Base-by-base conservation (phyloP, 2,329 filamentous ascomycete genomes). In the Calonectria fujianensis region DNA sequence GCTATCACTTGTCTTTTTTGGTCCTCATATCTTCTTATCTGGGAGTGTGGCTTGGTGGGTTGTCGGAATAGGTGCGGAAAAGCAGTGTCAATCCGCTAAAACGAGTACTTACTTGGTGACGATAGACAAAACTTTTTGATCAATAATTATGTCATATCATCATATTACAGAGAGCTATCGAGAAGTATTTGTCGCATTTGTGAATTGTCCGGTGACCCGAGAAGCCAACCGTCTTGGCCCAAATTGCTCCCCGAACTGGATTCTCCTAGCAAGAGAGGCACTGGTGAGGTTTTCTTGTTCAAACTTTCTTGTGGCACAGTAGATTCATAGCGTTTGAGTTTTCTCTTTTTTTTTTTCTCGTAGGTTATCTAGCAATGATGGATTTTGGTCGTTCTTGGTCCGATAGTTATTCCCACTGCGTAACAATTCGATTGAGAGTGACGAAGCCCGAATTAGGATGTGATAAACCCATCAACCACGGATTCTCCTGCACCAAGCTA, bases 31-130 rank as follows among this genome's bases (percentile, higher is more conserved):
- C 14, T 63, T 41, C 37, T 54, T 29, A 14, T 51, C 31, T 31
- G 69, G 54, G 70, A 52, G 32, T 32, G 63, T 67, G 74, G 37
- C 45, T 68, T 67, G 39, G 61, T 52, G 39, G 50, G 61, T n/a
- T 57, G 57, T 52, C 39, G 32, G 52, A 20, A 70, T 73, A n/a
- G 10, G 35, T 27, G 24, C 7, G 35, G 24, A 29, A 59, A 59
- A 29, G 57, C 50, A 45, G 7, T 13, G 18, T 61, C 18, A 10
- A 69, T 63, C 48, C 29, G 37, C 50, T 54, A 65, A 57, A 71
- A 76, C 69, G 64, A 75, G 71, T 67, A 67, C 41, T 52, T 67
- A 67, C 41, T 52, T 54, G 41, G 61, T 35, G 39, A 51, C 75
- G 48, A 51, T 73, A 72, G 74, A 78, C 24, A 35, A 54, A 20